Evolutionary conservation across 2,329 filamentous ascomycete species (phyloP).

Genomic region (Pseudofabraea citricarpa): DNA sequence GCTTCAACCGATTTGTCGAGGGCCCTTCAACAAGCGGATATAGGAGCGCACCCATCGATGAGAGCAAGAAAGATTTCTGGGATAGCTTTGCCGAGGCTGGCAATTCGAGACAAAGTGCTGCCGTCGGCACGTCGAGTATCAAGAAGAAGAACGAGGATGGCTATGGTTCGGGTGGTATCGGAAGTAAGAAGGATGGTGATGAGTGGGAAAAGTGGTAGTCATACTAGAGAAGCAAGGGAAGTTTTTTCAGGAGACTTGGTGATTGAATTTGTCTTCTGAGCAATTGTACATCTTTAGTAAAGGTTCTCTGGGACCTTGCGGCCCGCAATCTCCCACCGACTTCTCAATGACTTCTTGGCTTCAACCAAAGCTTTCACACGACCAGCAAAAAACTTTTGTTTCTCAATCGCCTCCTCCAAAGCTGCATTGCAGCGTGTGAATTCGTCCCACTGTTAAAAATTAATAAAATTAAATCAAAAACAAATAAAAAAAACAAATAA

Average conservation of each 20-base stretch:
- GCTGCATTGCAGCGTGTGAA: too few relatives aligned
- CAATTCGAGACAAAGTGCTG: conserved; percentile 7
- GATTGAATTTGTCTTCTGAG: too few relatives aligned
- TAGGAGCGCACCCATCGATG: conserved; percentile 41
- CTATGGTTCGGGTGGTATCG: conserved; percentile 13
- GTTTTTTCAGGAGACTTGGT: background rate
- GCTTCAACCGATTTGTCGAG: conserved; percentile 85
- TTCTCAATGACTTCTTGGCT: too few relatives aligned
- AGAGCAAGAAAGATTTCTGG: conserved; percentile 82
- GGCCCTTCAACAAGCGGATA: conserved; percentile 43
- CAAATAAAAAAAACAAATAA: too few relatives aligned
- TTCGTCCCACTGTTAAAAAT: too few relatives aligned
- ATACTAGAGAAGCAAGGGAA: background rate
- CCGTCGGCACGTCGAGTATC: conserved; percentile 25
- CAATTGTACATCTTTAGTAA: too few relatives aligned
- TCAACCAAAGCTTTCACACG: too few relatives aligned
- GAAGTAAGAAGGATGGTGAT: conserved; percentile 45
- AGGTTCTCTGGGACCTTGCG: too few relatives aligned
- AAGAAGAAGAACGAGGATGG: conserved; percentile 16
- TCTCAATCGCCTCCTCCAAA: too few relatives aligned
- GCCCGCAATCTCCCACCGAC: too few relatives aligned
- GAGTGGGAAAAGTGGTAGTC: conserved; percentile 51
- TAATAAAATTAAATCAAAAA: too few relatives aligned
- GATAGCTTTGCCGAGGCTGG: conserved; percentile 70
- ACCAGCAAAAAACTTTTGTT: too few relatives aligned